Evolutionary conservation across 129 eudicot species (phyloP).

Genomic region (Saposhnikovia divaricata): DNA sequence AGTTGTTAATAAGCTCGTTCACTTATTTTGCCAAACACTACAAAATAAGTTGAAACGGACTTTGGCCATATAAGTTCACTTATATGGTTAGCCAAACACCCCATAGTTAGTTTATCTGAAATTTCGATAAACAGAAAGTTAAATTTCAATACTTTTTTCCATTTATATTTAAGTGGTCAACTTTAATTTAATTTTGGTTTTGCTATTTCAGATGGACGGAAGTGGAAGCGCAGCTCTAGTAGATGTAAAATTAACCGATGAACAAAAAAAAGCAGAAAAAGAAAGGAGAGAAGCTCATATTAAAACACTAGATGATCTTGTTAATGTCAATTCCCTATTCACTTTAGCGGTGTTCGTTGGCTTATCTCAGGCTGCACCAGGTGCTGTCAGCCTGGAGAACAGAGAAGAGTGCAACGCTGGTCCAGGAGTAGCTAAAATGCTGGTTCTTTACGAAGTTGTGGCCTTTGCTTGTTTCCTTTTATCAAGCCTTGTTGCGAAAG

Average conservation of each 20-base stretch:
- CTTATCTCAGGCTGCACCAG: constrained; percentile 2
- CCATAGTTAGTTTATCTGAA: too few species aligned
- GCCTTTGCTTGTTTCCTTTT: background rate
- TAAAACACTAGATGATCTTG: background rate
- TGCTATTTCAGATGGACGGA: background rate
- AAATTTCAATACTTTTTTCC: too few species aligned
- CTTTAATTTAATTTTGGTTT: background rate
- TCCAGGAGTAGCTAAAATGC: background rate
- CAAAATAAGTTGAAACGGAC: too few species aligned
- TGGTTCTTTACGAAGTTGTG: background rate
- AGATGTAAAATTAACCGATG: background rate
- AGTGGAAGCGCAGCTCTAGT: background rate
- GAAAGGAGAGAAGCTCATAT: background rate
- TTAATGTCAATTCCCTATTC: background rate
- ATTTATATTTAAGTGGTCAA: too few species aligned
- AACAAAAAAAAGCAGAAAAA: background rate
- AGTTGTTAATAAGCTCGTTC: too few species aligned
- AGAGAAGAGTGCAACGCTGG: background rate
- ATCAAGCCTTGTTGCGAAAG: background rate
- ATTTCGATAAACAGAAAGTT: too few species aligned
- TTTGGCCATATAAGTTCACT: too few species aligned
- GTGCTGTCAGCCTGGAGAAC: background rate
- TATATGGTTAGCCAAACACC: too few species aligned
- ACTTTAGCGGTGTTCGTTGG: background rate
- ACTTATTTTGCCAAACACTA: too few species aligned